phyloP scores from a whole-genome alignment of 78 protist genomes.

The Dictyostelium brefeldianum region DNA sequence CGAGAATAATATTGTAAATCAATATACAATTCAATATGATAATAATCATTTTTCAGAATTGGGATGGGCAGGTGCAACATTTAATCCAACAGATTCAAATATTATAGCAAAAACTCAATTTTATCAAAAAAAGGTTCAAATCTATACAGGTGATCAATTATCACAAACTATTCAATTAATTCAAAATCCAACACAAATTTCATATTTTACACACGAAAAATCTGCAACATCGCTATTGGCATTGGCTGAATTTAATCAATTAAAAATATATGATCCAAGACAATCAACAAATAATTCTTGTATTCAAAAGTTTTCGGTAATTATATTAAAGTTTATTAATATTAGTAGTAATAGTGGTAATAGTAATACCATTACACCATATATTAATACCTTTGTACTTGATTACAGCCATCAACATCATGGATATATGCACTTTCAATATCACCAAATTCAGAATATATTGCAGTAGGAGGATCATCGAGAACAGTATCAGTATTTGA shows the following conservation, averaged over 20 bases:
- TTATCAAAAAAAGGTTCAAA: slow-evolving; percentile 32
- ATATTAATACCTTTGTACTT: too few species aligned
- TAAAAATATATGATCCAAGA: slow-evolving; percentile 47
- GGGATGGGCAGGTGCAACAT: slow-evolving; percentile 60
- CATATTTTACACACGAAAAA: background rate
- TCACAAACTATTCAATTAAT: slow-evolving; percentile 2
- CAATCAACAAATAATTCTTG: slow-evolving; percentile 10
- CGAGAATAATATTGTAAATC: background rate
- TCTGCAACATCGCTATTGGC: slow-evolving; percentile 21
- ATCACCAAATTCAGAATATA: background rate
- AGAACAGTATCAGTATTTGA: slow-evolving; percentile 61
- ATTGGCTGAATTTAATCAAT: slow-evolving; percentile 64
- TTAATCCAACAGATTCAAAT: background rate
- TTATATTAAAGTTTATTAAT: background rate
- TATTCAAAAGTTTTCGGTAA: slow-evolving; percentile 47
- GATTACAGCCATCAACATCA: slow-evolving; percentile 2
- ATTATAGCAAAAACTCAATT: slow-evolving; percentile 43
- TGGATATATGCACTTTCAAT: slow-evolving; percentile 24
- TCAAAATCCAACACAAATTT: slow-evolving; percentile 62
- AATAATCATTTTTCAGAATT: background rate
- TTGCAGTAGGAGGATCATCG: slow-evolving; percentile 70
- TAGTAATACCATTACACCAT: background rate
- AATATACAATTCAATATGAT: background rate
- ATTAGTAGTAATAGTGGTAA: background rate
- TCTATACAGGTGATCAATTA: slow-evolving; percentile 11